Conservation (phyloP, 1,284 basidiomycete species). For the Xerocomus minutiporus region DNA sequence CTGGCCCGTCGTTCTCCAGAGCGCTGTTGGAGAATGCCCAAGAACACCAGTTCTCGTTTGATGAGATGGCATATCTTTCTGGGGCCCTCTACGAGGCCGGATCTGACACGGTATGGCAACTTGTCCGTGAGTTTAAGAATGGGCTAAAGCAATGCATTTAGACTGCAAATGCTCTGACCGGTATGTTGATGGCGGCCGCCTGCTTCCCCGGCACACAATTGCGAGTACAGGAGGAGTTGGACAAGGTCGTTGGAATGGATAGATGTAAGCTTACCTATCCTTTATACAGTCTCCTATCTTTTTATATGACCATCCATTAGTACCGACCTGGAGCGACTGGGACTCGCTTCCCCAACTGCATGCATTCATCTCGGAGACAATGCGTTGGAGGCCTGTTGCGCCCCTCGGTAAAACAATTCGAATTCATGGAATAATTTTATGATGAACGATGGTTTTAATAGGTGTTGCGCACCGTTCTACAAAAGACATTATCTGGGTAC, state of each 20-base stretch:
- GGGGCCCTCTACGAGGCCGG: conserved; percentile 65
- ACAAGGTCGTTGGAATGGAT: conserved; percentile 48
- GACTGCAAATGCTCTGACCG: conserved; percentile 53
- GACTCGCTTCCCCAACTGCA: conserved; percentile 49
- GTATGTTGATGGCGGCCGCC: conserved; percentile 57
- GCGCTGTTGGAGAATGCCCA: conserved; percentile 51
- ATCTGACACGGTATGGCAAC: conserved; percentile 46
- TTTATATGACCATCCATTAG: conserved; percentile 5
- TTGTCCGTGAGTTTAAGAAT: neutral
- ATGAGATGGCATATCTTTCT: conserved; percentile 57
- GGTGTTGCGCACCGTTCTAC: conserved; percentile 56
- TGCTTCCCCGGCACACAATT: conserved; percentile 38
- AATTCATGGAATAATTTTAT: neutral
- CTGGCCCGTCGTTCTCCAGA: conserved; percentile 48
- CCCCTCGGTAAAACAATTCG: conserved; percentile 41
- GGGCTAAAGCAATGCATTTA: conserved; percentile 13
- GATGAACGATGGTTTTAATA: conserved; percentile 10
- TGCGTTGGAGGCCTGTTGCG: conserved; percentile 62
- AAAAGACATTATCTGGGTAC: conserved; percentile 54
- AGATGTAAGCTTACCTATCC: conserved; percentile 30
- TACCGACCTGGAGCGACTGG: conserved; percentile 49
- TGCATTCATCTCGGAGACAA: conserved; percentile 61
- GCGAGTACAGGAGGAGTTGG: conserved; percentile 57
- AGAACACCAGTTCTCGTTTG: conserved; percentile 45
- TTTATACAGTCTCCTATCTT: neutral